These are phyloP conservation scores for Eutrema salsugineum DNA, from an alignment of 441 rosid genomes.

Conservation along the genomic window DNA sequence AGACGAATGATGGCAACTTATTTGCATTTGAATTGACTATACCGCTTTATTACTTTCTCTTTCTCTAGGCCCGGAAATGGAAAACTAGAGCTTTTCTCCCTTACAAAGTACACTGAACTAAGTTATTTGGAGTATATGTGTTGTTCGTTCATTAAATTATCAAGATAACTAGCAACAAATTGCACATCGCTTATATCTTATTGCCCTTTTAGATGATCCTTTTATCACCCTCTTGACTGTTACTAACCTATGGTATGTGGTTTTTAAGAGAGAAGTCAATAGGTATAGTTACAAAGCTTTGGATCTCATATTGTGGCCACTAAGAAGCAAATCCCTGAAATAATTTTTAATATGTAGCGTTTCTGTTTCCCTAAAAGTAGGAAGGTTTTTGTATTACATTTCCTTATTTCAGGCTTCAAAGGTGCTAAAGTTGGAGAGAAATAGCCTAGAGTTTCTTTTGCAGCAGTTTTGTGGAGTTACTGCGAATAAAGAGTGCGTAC, in stretches of 20 bases:
- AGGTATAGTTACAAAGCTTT: background rate
- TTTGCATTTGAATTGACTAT: background rate
- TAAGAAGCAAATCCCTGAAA: background rate
- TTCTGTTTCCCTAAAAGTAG: background rate
- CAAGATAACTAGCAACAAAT: background rate
- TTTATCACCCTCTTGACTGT: background rate
- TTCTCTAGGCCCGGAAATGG: background rate
- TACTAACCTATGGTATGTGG: background rate
- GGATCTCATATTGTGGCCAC: background rate
- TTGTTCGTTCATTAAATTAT: conserved; percentile 1
- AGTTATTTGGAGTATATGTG: background rate
- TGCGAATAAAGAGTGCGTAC: conserved; percentile 90
- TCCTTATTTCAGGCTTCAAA: conserved; percentile 68
- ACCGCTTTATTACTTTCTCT: background rate
- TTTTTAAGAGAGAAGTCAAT: background rate
- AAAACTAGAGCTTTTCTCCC: background rate
- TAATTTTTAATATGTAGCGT: background rate
- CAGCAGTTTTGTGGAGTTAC: conserved; percentile 77
- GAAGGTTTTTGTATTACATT: background rate
- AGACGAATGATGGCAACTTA: conserved; percentile 5
- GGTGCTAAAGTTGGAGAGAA: conserved; percentile 84
- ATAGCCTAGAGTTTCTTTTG: conserved; percentile 89
- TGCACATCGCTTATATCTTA: background rate
- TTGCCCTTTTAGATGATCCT: background rate
- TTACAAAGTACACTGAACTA: background rate